phyloP scores from a whole-genome alignment of 1,284 basidiomycete species.

The Apiotrichum gamsii region DNA sequence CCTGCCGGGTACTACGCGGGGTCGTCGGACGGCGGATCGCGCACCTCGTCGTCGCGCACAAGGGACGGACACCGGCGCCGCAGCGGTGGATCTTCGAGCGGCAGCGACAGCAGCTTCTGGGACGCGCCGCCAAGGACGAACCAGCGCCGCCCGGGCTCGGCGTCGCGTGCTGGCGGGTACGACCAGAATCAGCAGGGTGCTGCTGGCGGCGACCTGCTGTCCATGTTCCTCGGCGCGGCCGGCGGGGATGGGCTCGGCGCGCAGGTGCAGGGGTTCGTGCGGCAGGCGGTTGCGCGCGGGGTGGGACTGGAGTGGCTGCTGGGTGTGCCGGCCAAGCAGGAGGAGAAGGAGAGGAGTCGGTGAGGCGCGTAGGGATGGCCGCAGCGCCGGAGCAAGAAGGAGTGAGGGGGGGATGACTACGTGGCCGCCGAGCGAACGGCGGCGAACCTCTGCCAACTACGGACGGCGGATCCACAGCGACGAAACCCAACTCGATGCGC shows the following conservation, averaged over 20 bases:
- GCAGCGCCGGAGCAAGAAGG: not conserved
- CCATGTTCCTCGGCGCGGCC: conserved; percentile 8
- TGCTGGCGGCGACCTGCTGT: conserved; percentile 8
- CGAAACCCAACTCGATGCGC: no score
- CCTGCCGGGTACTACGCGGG: not conserved
- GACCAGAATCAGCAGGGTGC: not conserved
- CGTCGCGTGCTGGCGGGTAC: no score
- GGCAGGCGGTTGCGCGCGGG: conserved; percentile 28
- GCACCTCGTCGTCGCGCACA: not conserved
- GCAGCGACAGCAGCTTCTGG: not conserved
- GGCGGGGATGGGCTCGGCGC: conserved; percentile 21
- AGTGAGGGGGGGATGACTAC: no score
- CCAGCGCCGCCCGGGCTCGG: not conserved
- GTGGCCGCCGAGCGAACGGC: no score
- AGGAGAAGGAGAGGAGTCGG: conserved; percentile 1
- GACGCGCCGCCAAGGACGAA: not conserved
- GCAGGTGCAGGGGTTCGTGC: conserved; percentile 35
- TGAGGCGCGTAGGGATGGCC: no score
- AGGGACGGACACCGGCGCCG: no score
- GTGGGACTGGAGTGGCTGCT: conserved; percentile 37
- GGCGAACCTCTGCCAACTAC: no score
- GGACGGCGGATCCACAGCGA: no score
- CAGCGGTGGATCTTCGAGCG: not conserved
- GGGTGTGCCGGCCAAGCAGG: conserved; percentile 5
- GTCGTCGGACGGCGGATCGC: not conserved